phyloP scores from a whole-genome alignment of 2,329 filamentous ascomycete species.

The Emericellopsis atlantica region DNA sequence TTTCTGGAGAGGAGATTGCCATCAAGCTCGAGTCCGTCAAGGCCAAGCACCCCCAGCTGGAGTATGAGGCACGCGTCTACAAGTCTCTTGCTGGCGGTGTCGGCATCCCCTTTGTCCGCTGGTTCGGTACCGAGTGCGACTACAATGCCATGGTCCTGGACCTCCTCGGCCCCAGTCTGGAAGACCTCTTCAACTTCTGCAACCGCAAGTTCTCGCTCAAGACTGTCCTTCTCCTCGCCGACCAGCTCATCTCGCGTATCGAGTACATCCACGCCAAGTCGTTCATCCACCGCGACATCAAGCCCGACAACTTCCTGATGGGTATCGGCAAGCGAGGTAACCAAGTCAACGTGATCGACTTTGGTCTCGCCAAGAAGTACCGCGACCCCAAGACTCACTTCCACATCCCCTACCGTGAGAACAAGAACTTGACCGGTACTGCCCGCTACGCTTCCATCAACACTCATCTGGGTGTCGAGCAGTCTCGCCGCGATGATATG shows the following conservation, averaged over 20 bases:
- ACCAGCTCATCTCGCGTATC: conserved; percentile 97
- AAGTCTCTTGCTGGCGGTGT: conserved; percentile 87
- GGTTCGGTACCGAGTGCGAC: conserved; percentile 99
- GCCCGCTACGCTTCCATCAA: conserved; percentile 98
- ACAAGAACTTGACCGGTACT: conserved; percentile 99
- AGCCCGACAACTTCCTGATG: conserved; percentile 99
- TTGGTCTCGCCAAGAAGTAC: conserved; percentile 99
- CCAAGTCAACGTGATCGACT: conserved; percentile 99
- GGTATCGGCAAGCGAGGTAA: conserved; percentile 98
- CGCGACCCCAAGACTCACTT: conserved; percentile 99
- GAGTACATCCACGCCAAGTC: conserved; percentile 99
- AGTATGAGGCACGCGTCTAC: conserved; percentile 95
- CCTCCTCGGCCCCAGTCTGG: conserved; percentile 85
- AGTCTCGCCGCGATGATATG: conserved; percentile 99
- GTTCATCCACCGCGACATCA: conserved; percentile 99
- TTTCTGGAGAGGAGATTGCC: conserved; percentile 97
- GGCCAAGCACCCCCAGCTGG: conserved; percentile 96
- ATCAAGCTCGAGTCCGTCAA: conserved; percentile 99
- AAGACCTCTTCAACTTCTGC: conserved; percentile 56
- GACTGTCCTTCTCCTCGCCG: conserved; percentile 90
- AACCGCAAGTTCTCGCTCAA: conserved; percentile 42
- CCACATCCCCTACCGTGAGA: conserved; percentile 99
- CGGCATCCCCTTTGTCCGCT: conserved; percentile 96
- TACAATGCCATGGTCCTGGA: conserved; percentile 99
- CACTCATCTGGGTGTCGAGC: conserved; percentile 95